phyloP scores from a whole-genome alignment of 805 yeast species.

The Metschnikowia gruessii region DNA sequence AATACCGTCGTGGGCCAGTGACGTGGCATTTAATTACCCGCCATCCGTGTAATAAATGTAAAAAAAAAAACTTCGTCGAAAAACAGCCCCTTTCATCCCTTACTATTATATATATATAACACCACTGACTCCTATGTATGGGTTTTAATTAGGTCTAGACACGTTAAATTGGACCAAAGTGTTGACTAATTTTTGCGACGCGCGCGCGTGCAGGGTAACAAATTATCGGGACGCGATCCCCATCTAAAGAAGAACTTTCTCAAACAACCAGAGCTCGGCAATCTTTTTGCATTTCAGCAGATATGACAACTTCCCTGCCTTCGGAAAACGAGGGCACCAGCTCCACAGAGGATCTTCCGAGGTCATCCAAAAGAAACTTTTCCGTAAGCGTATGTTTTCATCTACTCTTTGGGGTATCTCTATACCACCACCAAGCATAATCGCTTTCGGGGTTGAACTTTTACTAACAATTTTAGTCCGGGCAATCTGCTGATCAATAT shows the following conservation, averaged over 20 bases:
- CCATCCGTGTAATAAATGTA: too few relatives aligned
- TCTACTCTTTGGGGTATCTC: not conserved
- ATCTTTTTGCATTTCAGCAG: not conserved
- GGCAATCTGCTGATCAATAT: constrained; percentile 21
- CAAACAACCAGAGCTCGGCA: not conserved
- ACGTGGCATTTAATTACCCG: too few relatives aligned
- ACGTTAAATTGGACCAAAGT: too few relatives aligned
- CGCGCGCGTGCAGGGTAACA: too few relatives aligned
- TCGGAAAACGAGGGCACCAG: not conserved
- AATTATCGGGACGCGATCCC: too few relatives aligned
- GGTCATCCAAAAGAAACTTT: constrained; percentile 4
- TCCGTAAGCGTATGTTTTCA: constrained; percentile 11
- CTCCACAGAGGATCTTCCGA: not conserved
- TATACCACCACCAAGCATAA: not conserved
- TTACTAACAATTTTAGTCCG: constrained; percentile 13
- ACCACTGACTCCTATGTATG: too few relatives aligned
- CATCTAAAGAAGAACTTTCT: not conserved
- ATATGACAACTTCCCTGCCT: constrained; percentile 3
- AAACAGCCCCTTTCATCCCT: too few relatives aligned
- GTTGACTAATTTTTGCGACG: too few relatives aligned
- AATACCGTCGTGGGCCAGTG: too few relatives aligned
- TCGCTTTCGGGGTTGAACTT: not conserved
- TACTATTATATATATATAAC: too few relatives aligned
- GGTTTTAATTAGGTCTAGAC: too few relatives aligned
- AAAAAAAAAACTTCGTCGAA: too few relatives aligned